phyloP scores from a whole-genome alignment of 2,329 filamentous ascomycete species.

The Thermoascus crustaceus region DNA sequence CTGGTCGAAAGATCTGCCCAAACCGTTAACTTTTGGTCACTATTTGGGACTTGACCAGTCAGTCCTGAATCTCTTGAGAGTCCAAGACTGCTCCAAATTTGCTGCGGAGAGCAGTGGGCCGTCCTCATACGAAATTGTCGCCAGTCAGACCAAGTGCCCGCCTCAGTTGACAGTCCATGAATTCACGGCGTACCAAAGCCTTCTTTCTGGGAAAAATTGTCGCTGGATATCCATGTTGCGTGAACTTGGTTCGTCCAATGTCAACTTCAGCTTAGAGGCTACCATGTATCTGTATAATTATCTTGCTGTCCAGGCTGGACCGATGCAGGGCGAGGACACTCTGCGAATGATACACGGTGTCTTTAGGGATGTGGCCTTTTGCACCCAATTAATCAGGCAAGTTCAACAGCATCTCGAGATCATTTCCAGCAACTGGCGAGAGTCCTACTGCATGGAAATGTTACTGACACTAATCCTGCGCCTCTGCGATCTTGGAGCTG shows the following conservation, averaged over 20 bases:
- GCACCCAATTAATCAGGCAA: constrained; percentile 40
- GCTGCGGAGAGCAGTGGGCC: constrained; percentile 30
- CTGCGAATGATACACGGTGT: constrained; percentile 43
- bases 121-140: constrained; percentile 43
- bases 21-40: constrained; percentile 38
- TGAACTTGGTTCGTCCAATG: constrained; percentile 44
- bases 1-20: constrained; percentile 25
- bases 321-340: constrained; percentile 22
- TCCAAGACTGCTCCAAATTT: constrained; percentile 19
- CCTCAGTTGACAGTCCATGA: constrained; percentile 41
- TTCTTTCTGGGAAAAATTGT: constrained; percentile 37
- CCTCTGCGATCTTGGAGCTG: constrained; percentile 20
- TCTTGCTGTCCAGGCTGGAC: constrained; percentile 50
- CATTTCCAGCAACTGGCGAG: constrained; percentile 51
- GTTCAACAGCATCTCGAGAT: constrained; percentile 39
- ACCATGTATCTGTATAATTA: constrained; percentile 44
- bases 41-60: constrained; percentile 35
- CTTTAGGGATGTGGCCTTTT: constrained; percentile 46
- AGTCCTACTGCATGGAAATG: constrained; percentile 50
- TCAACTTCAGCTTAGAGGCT: constrained; percentile 53
- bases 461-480: constrained; percentile 46
- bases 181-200: constrained; percentile 38
- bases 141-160: constrained; percentile 42
- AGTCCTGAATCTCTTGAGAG: constrained; percentile 25
- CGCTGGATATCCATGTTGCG: constrained; percentile 43